phyloP scores from a whole-genome alignment of 306 rosid species.

The Luffa aegyptiaca region DNA sequence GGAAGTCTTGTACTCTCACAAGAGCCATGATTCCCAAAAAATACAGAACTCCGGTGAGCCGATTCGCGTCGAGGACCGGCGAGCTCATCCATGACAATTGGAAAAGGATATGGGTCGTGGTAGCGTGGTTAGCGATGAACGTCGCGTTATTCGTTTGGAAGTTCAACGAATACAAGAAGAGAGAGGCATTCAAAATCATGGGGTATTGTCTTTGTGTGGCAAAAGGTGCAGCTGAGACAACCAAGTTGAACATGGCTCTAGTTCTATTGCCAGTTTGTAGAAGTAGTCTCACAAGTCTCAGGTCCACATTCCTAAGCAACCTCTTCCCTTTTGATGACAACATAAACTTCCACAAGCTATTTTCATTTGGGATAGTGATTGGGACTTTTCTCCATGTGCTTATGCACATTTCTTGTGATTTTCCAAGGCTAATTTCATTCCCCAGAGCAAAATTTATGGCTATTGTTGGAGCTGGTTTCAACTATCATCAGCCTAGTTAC shows the following conservation, averaged over 20 bases:
- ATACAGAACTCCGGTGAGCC: slow-evolving; percentile 52
- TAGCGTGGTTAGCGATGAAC: slow-evolving; percentile 50
- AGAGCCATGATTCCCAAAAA: slow-evolving; percentile 59
- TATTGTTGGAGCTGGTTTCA: slow-evolving; percentile 40
- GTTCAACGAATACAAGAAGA: slow-evolving; percentile 38
- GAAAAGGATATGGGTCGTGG: slow-evolving; percentile 62
- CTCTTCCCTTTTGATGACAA: slow-evolving; percentile 83
- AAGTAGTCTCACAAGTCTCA: slow-evolving; percentile 56
- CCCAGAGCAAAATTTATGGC: slow-evolving; percentile 29
- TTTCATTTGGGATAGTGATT: slow-evolving; percentile 43
- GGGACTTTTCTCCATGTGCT: slow-evolving; percentile 43
- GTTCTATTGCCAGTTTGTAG: slow-evolving; percentile 79
- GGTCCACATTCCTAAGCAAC: slow-evolving; percentile 46
- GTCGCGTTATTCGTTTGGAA: slow-evolving; percentile 51
- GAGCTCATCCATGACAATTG: slow-evolving; percentile 48
- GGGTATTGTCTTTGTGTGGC: slow-evolving; percentile 75
- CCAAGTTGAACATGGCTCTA: slow-evolving; percentile 88
- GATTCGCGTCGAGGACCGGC: slow-evolving; percentile 1
- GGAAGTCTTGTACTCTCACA: slow-evolving; percentile 30
- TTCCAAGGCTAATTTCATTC: slow-evolving; percentile 48
- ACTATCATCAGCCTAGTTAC: slow-evolving; percentile 39
- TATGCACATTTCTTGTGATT: slow-evolving; percentile 59
- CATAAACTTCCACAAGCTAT: slow-evolving; percentile 71
- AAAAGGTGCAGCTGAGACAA: slow-evolving; percentile 92
- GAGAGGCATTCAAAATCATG: slow-evolving; percentile 47